Evolutionary conservation across 495 filamentous ascomycete genomes (phyloP).

Genomic region (Aspergillus ostianus): DNA sequence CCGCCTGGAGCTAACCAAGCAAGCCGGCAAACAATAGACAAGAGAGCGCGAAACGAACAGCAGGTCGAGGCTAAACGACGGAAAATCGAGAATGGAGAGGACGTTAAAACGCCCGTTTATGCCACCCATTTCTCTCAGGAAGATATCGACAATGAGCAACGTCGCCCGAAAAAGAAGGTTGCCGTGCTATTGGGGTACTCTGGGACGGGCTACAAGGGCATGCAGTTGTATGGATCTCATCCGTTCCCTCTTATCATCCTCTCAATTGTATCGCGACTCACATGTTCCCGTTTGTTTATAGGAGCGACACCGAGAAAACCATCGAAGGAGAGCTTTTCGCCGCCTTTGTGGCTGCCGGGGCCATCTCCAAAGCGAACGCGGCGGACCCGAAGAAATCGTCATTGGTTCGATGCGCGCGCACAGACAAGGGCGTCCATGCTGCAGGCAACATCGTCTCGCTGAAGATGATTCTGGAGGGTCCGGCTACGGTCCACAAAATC

Average conservation of each 20-base stretch:
- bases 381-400: constrained; percentile 95
- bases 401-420: constrained; percentile 88
- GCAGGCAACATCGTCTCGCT: constrained; percentile 94
- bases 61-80: constrained; percentile 58
- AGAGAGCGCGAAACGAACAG: constrained; percentile 59
- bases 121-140: constrained; percentile 64
- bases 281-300: constrained; percentile 40
- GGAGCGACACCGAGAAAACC: constrained; percentile 67
- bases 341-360: constrained; percentile 83
- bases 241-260: background rate
- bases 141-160: constrained; percentile 79
- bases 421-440: constrained; percentile 97
- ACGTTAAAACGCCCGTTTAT: constrained; percentile 40
- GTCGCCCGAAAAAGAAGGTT: constrained; percentile 91
- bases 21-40: constrained; percentile 62
- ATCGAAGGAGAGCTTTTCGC: constrained; percentile 96
- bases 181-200: constrained; percentile 93
- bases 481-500: constrained; percentile 83
- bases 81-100: constrained; percentile 49
- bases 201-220: constrained; percentile 94
- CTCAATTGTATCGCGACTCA: background rate
- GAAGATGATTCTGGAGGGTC: constrained; percentile 92
- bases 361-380: constrained; percentile 94
- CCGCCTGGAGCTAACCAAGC: constrained; percentile 54
- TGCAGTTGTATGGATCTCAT: constrained; percentile 66